Evolutionary conservation across 768 basidiomycete species (phyloP), one percentile per base, ranked within the genome.

Genomic region (Zangia roseola): DNA sequence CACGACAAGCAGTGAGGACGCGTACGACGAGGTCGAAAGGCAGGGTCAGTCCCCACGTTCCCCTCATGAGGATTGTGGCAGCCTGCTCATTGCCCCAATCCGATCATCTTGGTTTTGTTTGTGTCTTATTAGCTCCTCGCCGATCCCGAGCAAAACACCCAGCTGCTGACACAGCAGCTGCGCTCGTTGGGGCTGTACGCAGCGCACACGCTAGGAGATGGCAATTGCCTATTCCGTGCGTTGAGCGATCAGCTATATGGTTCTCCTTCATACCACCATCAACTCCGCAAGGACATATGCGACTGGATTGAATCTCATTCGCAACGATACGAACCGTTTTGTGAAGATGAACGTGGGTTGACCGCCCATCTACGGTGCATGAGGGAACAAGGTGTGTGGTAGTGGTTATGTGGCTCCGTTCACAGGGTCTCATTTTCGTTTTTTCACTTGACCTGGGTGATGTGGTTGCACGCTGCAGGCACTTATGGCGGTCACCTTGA

Each of bases 401-500:
- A 10, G 23, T 50, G 28, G 35, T 43, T 20, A 35, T 49, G n/a
- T n/a, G 40, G 10, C 17, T 45, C 41, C 23, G 24, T 51, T 30
- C 8, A 14, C 26, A 25, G 44, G 49, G 39, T 38, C 34, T 28
- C 44, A 33, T 46, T 7, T 23, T 19, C 21, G 42, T 71, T 31
- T 47, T 49, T 38, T 48, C 31, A 13, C 13, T 14, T 31, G 30
- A 31, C 13, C 50, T 40, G 25, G n/a, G 37, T 44, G 40, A 43
- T 34, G 31, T 56, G 54, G 43, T 62, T 43, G 50, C 58, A 33
- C 26, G 31, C 31, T 49, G 45, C 57, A 87, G 89, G 82, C 24
- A 94, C 93, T 2, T 95, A 94, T 52, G 94, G 93, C 35, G 92
- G 92, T 1, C 91, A 97, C 68, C 81, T 97, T 60, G 94, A 97